Base-by-base conservation (phyloP, 192 early-diverging fungal genomes). In the Coemansia sp. region DNA sequence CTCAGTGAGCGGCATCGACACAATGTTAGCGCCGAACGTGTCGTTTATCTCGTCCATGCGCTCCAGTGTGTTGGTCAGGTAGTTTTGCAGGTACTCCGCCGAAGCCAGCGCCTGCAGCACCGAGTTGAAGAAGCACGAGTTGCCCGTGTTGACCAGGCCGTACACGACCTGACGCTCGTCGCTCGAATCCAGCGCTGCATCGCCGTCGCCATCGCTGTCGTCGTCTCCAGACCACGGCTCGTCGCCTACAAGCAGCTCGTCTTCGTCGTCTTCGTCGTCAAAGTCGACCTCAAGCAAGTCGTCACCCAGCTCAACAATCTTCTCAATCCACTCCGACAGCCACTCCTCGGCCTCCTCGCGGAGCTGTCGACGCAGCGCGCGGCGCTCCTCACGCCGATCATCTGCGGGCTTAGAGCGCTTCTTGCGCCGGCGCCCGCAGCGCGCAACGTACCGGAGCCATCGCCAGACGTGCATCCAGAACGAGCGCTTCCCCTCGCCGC, bases 61-160 rank as follows among this genome's bases (percentile, higher is more conserved):
- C 56, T 80, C 78, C 2, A 80, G 72, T n/a, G 60, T 57, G 19
- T 32, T 59, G 14, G 55, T 35, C 45, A 80, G 57, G 30, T 80
- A 80, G 53, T 57, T 58, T 12, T 75, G 72, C 39, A 80, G 68
- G 12, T 70, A 68, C 55, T 75, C 64, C 10, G 73, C 64, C 29
- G 78, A 75, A 22, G 78, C 78, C 38, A 80, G 62, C 27, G 78
- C 93, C 82, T 96, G 93, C 23, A 96, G 50, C 5, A 92, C 88
- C 14, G 88, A 88, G 75, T 96, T 96, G 67, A 96, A 81, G 58
- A 93, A 96, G 68, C 93, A 96, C 41, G 91, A 88, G 64, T 96
- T 96, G 40, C 93, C 93, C 19, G 85, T 83, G 46, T 96, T 96
- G 49, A 88, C 80, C 38, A 95, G 78, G 2, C 93, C 93, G 55